Evolutionary conservation across 495 filamentous ascomycete species (phyloP).

Genomic region (Penicillium tannophilum): DNA sequence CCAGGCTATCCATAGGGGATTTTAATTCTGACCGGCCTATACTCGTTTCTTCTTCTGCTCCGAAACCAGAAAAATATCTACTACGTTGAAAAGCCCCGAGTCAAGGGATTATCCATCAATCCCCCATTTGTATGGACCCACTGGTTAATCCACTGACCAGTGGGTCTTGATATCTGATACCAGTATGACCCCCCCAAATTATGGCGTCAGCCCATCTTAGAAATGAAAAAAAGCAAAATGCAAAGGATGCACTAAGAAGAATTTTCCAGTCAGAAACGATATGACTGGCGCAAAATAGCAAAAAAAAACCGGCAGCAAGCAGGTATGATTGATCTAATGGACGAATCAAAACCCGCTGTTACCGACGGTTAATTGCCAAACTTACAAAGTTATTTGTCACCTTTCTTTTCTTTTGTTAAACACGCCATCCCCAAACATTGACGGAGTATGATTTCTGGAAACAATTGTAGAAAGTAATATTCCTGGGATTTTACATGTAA

Average conservation of each 20-base stretch:
- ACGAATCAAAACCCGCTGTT: conserved; percentile 3
- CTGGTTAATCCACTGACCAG: no score
- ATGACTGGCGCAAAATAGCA: conserved; percentile 23
- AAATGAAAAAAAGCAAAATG: background rate
- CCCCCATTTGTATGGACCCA: background rate
- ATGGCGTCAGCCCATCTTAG: conserved; percentile 26
- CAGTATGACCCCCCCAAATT: background rate
- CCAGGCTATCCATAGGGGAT: conserved; percentile 15
- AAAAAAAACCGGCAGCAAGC: conserved; percentile 14
- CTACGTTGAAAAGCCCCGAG: background rate
- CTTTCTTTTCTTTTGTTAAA: conserved; percentile 16
- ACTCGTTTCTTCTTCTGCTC: conserved; percentile 28
- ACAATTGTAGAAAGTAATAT: no score
- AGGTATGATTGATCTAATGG: conserved; percentile 1
- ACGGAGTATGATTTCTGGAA: no score
- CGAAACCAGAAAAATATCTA: conserved; percentile 11
- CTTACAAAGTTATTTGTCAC: conserved; percentile 4
- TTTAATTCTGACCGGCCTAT: conserved; percentile 33
- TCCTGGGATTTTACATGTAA: background rate
- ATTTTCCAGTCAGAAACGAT: conserved; percentile 14
- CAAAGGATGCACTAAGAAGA: background rate
- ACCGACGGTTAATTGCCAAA: conserved; percentile 12
- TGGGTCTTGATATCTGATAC: no score
- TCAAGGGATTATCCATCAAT: background rate
- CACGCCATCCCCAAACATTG: conserved; percentile 14